Base-by-base conservation (phyloP, 345 rosid species). In the Linum tenue region DNA sequence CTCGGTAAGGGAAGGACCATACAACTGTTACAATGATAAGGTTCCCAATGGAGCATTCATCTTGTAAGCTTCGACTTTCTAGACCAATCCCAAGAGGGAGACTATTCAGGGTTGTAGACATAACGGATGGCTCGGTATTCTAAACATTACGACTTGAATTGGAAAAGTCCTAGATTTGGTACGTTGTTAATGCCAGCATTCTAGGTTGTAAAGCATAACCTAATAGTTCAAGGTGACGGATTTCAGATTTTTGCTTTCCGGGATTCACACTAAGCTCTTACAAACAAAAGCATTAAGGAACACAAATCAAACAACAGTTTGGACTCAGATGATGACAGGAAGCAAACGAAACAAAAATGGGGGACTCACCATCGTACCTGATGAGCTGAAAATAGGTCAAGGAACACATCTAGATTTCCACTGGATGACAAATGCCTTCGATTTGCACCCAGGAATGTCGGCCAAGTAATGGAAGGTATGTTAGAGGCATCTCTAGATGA, bases 301-400 rank as follows among this genome's bases (percentile, higher is more conserved):
- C 5, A 14, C 59, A 37, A 36, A 7, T 22, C 56, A 59, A 17
- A 44, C 36, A 22, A 59, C 6, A 62, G 44, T 36, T 35, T 57
- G 55, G 39, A 39, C 55, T 7, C 37, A 2, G 16, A 37, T 31
- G 60, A 39, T 7, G n/a, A 65, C 42, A 42, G 42, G 57, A 53
- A 61, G 51, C 39, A 41, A 3, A 39, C 40, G 64, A 40, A 70
- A 65, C 55, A 38, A 62, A 60, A 48, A 4, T 12, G n/a, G 59
- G 64, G 65, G 68, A 80, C 86, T 87, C 85, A 89, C 86, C 87
- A 74, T 78, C 89, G 55, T 89, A 89, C 96, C 98, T 89, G 86
- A 79, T 84, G 86, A 81, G 55, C 79, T 42, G 81, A 72, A 5
- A 79, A 75, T 55, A 72, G 69, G 58, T 73, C 48, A 38, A 71